Base-by-base conservation (phyloP, 257 asterid genomes). In the Salvia hispanica region DNA sequence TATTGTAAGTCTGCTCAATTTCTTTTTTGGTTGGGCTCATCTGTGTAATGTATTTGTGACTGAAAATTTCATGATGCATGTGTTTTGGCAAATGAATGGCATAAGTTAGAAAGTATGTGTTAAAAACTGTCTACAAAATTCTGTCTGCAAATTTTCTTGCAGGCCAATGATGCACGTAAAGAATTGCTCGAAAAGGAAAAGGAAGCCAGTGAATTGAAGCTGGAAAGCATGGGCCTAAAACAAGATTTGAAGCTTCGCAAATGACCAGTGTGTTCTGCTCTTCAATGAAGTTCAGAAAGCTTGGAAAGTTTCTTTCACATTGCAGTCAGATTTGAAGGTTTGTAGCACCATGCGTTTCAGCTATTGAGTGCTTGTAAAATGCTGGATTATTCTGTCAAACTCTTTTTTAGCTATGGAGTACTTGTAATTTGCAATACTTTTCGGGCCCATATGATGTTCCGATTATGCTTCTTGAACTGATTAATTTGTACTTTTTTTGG, bases 281-380 rank as follows among this genome's bases (percentile, higher is more conserved):
- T 87, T 83, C 82, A 91, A 87, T 85, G 96, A 91, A 87, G 97
- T 91, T 73, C 99, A 94, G 85, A 94, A 91, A 78, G 96, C 96
- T 48, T 88, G 95, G 97, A 91, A 88, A 84, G 95, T 91, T 80
- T 91, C 97, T 75, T 88, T 74, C 75, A 84, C 96, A 2, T 79
- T 94, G 86, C 95, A 94, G 77, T 87, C 97, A 64, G 96, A 94
- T 80, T 79, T 88, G 72, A 94, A 94, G 99, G 99, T 94, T 76
- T 66, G 85, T 73, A 33, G 58, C 47, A 50, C 66, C 56, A 72
- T 54, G 57, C 36, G 63, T 62, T 62, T 74, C 43, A 7, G 4
- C 37, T 53, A 16, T 45, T 76, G 15, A 39, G 50, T 64, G 70
- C 40, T 73, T 44, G 18, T 48, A 11, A 51, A 56, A 45, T 60